Percentiles rank a stretch among this genome's conserved stretches.
Evolutionary conservation across 2,329 filamentous ascomycete species (phyloP).

Genomic region (Ophiostoma piceae): DNA sequence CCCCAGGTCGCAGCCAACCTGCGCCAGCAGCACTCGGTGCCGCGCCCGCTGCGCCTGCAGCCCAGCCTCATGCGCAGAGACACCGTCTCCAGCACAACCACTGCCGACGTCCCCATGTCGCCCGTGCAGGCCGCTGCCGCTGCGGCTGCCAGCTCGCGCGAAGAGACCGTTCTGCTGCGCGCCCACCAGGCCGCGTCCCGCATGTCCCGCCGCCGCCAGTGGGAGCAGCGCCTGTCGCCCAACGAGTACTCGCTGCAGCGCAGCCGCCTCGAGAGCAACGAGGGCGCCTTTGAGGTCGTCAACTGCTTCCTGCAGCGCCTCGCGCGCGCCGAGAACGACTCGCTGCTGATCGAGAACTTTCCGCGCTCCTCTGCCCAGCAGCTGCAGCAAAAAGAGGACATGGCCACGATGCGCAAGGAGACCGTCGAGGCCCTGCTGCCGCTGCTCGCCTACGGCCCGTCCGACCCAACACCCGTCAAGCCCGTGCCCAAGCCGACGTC

Average conservation of each 20-base stretch:
- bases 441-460: slow-evolving; percentile 22
- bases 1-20: slow-evolving; percentile 8
- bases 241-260: slow-evolving; percentile 2
- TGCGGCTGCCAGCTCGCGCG: background rate
- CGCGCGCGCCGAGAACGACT: slow-evolving; percentile 25
- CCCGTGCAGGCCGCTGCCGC: background rate
- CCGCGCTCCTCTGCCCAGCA: slow-evolving; percentile 20
- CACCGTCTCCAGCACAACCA: background rate
- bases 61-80: slow-evolving; percentile 14
- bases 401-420: slow-evolving; percentile 23
- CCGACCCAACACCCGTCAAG: slow-evolving; percentile 6
- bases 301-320: slow-evolving; percentile 23
- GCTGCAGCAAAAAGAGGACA: slow-evolving; percentile 1
- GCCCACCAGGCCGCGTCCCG: slow-evolving; percentile 21
- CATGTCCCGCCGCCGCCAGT: slow-evolving; percentile 22
- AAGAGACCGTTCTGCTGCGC: slow-evolving; percentile 16
- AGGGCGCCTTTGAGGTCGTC: slow-evolving; percentile 24
- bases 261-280: slow-evolving; percentile 20
- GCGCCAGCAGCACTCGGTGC: slow-evolving; percentile 10
- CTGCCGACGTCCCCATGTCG: background rate
- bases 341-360: slow-evolving; percentile 20
- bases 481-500: background rate
- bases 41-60: slow-evolving; percentile 22
- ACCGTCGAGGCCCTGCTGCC: slow-evolving; percentile 24
- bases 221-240: slow-evolving; percentile 12